These are phyloP conservation scores for Phytophthora vignae DNA, from an alignment of 352 stramenopile species.

Conservation along the genomic window DNA sequence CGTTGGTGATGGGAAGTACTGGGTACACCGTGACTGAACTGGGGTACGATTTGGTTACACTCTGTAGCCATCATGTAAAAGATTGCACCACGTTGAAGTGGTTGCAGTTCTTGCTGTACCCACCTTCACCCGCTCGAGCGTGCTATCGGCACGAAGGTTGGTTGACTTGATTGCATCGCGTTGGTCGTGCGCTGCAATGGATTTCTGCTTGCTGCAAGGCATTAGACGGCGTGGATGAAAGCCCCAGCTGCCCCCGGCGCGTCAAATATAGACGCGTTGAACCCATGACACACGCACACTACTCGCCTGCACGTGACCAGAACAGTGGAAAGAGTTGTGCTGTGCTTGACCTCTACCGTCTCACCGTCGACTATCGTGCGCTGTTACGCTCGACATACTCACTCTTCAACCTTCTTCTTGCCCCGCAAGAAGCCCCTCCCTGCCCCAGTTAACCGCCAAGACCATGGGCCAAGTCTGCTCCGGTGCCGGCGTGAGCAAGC, in stretches of 20 bases:
- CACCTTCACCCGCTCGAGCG: neutral
- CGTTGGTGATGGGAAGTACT: too few relatives aligned
- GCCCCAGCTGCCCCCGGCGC: constrained; percentile 11
- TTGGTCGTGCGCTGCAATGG: neutral
- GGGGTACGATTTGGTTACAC: neutral
- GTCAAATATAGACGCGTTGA: constrained; percentile 14
- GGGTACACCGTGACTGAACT: neutral
- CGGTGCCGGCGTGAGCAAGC: constrained; percentile 54
- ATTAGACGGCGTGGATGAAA: constrained; percentile 20
- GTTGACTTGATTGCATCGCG: neutral
- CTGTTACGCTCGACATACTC: constrained; percentile 8
- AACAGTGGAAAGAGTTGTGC: constrained; percentile 19
- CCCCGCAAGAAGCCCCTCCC: constrained; percentile 21
- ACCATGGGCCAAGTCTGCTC: constrained; percentile 72
- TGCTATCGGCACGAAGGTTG: neutral
- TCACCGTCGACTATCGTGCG: neutral
- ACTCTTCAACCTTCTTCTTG: constrained; percentile 46
- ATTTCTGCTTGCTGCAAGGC: neutral
- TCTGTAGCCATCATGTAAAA: neutral
- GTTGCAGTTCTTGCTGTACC: neutral
- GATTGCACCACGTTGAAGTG: neutral
- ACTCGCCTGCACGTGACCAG: neutral
- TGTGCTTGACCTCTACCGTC: neutral
- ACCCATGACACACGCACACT: constrained; percentile 28
- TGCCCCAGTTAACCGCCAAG: neutral